A percentile compares a stretch with the other conserved stretches of the same genome.
Conservation (phyloP, 129 eudicot genomes). For the Artemisia annua region DNA sequence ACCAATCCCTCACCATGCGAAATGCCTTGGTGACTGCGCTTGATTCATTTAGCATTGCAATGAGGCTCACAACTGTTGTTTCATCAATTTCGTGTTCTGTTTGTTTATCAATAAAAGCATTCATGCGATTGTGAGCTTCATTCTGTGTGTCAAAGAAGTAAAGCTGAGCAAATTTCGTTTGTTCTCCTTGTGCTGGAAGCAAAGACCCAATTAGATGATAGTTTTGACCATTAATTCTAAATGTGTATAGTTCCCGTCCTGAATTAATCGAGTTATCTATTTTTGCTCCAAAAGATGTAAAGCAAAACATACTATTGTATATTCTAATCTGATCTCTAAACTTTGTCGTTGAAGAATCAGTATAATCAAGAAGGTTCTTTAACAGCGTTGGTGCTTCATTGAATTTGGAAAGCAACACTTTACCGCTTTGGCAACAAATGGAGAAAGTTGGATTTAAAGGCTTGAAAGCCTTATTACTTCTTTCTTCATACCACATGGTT, state of each 20-base stretch:
- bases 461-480: background rate
- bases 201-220: background rate
- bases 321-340: background rate
- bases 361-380: background rate
- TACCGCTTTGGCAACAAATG: background rate
- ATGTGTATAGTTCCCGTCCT: background rate
- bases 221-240: background rate
- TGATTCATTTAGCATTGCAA: background rate
- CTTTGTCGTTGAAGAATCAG: background rate
- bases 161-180: background rate
- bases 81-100: background rate
- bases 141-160: background rate
- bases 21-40: background rate
- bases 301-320: background rate
- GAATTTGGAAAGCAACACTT: background rate
- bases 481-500: background rate
- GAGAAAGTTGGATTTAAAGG: background rate
- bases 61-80: background rate
- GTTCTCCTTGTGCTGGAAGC: background rate
- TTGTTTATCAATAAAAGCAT: background rate
- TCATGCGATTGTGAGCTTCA: background rate
- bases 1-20: background rate
- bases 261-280: background rate
- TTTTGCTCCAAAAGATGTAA: background rate
- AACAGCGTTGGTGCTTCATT: background rate